A percentile compares a stretch with the other conserved stretches of the same genome.
These are phyloP conservation scores for Paramecium biaurelia DNA, from an alignment of 73 alveolate genomes.

Conservation along the genomic window DNA sequence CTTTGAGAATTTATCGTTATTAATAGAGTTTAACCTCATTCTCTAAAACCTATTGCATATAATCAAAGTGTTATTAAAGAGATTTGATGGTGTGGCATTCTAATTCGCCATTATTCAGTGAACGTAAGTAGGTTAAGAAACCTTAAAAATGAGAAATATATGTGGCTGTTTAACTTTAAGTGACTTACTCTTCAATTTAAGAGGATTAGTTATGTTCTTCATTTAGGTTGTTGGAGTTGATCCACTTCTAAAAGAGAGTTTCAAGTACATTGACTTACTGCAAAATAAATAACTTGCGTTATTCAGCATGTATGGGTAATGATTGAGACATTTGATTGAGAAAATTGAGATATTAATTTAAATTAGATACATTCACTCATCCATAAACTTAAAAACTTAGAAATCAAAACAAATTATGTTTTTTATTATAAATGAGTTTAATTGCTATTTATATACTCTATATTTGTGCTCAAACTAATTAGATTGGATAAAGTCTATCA, in stretches of 20 bases:
- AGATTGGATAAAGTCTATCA: neutral
- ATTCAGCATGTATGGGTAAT: neutral
- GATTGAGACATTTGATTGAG: slow-evolving; percentile 29
- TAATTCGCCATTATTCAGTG: neutral
- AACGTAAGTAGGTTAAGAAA: neutral
- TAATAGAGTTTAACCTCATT: neutral
- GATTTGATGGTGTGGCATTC: neutral
- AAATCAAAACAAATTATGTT: neutral
- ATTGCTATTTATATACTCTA: neutral
- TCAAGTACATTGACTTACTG: neutral
- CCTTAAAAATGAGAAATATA: neutral
- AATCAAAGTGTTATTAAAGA: neutral
- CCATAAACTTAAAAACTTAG: neutral
- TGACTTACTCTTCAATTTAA: neutral
- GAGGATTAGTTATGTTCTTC: neutral
- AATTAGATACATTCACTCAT: neutral
- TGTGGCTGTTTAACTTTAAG: neutral
- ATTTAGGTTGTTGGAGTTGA: neutral
- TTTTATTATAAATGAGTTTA: neutral
- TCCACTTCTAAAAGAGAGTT: neutral
- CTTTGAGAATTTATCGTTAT: neutral
- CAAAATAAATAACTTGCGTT: neutral
- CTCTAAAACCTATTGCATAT: neutral
- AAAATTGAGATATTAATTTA: neutral
- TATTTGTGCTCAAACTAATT: neutral